Percentiles rank a stretch among this genome's conserved stretches.
phyloP scores from a whole-genome alignment of 2,329 filamentous ascomycete species.

The Bipolaris cookei region DNA sequence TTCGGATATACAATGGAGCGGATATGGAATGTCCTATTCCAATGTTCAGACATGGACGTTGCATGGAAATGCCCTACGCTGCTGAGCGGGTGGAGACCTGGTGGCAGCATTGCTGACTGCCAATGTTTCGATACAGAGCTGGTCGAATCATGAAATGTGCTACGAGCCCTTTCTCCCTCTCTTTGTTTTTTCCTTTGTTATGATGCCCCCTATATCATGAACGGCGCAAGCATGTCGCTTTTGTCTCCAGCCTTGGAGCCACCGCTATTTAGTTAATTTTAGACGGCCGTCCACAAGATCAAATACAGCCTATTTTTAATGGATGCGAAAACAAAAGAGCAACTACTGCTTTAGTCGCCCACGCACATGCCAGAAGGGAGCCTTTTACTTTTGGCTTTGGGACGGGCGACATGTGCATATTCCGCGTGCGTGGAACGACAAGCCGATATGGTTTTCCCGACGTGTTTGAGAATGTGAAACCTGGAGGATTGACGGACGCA shows the following conservation, averaged over 20 bases:
- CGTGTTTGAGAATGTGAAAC: slow-evolving; percentile 23
- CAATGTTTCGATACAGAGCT: slow-evolving; percentile 37
- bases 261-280: slow-evolving; percentile 7
- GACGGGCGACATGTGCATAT: no score
- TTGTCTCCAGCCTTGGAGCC: background rate
- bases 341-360: background rate
- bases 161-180: background rate
- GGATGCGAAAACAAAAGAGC: background rate
- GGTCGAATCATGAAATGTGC: slow-evolving; percentile 5
- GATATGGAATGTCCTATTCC: slow-evolving; percentile 39
- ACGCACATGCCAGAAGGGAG: background rate
- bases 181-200: slow-evolving; percentile 6
- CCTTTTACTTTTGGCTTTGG: background rate
- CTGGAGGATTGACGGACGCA: slow-evolving; percentile 15
- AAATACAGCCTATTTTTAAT: slow-evolving; percentile 5
- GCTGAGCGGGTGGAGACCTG: slow-evolving; percentile 33
- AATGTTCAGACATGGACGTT: slow-evolving; percentile 36
- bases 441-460: slow-evolving; percentile 12
- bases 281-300: slow-evolving; percentile 2
- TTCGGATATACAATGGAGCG: slow-evolving; percentile 42
- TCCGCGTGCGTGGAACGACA: background rate
- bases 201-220: slow-evolving; percentile 13
- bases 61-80: slow-evolving; percentile 39
- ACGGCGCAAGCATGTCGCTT: slow-evolving; percentile 3
- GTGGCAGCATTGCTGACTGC: slow-evolving; percentile 35